Evolutionary conservation across 345 rosid genomes (phyloP), one percentile per base, ranked within the genome.

Genomic region (Populus nigra): DNA sequence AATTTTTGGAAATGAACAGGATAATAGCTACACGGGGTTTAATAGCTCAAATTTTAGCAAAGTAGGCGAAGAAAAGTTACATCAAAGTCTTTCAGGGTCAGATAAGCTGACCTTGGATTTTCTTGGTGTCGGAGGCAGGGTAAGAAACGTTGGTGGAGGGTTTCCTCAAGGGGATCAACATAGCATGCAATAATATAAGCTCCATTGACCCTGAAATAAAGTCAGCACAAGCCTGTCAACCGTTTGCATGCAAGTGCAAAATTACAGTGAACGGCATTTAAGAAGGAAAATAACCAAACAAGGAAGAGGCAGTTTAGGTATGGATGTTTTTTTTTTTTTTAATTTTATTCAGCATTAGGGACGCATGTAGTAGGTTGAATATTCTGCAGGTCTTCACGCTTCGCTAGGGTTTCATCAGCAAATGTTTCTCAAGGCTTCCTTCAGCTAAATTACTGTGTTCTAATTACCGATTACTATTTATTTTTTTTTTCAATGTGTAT

Each of bases 61-160:
- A 35, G 41, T 39, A 22, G 71, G 72, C 2, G 76, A 77, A 17
- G 76, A 53, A 8, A 65, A 76, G 38, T 57, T 76, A 73, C 73
- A 76, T 38, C 79, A 76, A 49, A 43, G 47, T 59, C 79, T 76
- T 18, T 57, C 68, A 0, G 79, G 67, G 23, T 36, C 57, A 6
- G 80, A 73, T 67, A 78, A 73, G 23, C 29, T 78, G 71, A 78
- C 81, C 12, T 57, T 78, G 73, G 77, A 78, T 68, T 78, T 78
- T 73, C 43, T 78, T 9, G 81, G 81, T 10, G 81, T 78, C 7
- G 81, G 81, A 10, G 81, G 81, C 2, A 78, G 73, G 71, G 80
- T 78, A 8, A 78, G 85, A 71, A 43, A 78, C 69, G 83, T 83
- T 7, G 84, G 80, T 38, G 84, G 81, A 62, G 77, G 87, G 17